Percentiles rank a stretch among this genome's conserved stretches.
These are phyloP conservation scores for Diaporthe sp. DNA, from an alignment of 2,329 filamentous ascomycete species.

Conservation along the genomic window DNA sequence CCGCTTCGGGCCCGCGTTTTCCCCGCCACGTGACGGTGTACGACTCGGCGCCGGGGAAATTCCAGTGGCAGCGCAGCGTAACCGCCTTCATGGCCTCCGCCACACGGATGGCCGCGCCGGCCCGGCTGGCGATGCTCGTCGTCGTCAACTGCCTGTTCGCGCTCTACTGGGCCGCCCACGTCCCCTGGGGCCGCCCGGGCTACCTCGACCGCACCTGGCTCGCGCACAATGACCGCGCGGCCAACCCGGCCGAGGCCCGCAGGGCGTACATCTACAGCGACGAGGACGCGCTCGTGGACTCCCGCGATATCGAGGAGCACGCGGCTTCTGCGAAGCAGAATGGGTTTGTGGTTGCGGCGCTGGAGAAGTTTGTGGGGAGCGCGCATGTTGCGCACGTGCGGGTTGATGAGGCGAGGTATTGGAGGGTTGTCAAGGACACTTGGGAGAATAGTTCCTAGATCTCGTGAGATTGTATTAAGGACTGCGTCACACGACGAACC, in stretches of 20 bases:
- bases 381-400: conserved; percentile 66
- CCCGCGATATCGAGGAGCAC: conserved; percentile 63
- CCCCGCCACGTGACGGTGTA: conserved; percentile 61
- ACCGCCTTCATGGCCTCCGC: conserved; percentile 55
- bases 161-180: conserved; percentile 48
- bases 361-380: conserved; percentile 62
- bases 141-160: conserved; percentile 53
- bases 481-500: background rate
- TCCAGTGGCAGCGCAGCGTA: conserved; percentile 55
- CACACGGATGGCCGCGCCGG: conserved; percentile 47
- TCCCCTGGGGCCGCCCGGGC: conserved; percentile 49
- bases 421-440: conserved; percentile 60
- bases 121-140: conserved; percentile 50
- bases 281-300: conserved; percentile 62
- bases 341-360: conserved; percentile 56
- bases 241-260: conserved; percentile 55
- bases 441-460: conserved; percentile 55
- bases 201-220: conserved; percentile 52
- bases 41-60: conserved; percentile 65
- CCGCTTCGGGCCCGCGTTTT: conserved; percentile 45
- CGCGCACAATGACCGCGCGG: conserved; percentile 53
- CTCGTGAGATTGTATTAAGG: background rate
- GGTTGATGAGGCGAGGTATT: conserved; percentile 63
- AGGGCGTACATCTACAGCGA: conserved; percentile 68
- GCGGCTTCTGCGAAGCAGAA: conserved; percentile 55